phyloP scores from a whole-genome alignment of 139 green algal species.

The Chlamydomonas incerta region DNA sequence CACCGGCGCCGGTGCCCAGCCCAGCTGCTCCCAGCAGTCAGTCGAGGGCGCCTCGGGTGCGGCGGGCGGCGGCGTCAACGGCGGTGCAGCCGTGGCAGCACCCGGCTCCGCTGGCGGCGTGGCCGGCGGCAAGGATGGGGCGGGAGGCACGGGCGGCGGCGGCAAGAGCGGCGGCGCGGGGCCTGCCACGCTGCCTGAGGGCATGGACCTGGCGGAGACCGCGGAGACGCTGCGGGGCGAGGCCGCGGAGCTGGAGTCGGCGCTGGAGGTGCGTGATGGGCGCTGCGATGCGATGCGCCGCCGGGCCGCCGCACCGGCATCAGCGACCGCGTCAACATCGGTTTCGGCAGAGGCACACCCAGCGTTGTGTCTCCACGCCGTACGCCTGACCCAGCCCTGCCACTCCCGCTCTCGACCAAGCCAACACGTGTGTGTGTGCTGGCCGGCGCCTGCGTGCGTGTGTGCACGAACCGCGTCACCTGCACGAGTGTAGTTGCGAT shows the following conservation, averaged over 20 bases:
- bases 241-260: constrained; percentile 4
- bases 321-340: too few relatives aligned
- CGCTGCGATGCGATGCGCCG: too few relatives aligned
- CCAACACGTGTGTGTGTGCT: too few relatives aligned
- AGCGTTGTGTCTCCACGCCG: too few relatives aligned
- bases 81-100: neutral
- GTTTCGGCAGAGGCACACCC: too few relatives aligned
- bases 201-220: neutral
- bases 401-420: too few relatives aligned
- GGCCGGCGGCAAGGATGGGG: neutral
- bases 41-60: neutral
- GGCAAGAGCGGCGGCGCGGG: neutral
- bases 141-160: neutral
- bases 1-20: neutral
- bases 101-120: neutral
- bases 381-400: too few relatives aligned
- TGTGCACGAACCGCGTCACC: too few relatives aligned
- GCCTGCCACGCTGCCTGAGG: neutral
- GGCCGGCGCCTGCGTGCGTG: too few relatives aligned
- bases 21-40: constrained; percentile 18
- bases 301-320: too few relatives aligned
- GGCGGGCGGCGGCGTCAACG: neutral
- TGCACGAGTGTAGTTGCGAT: too few relatives aligned
- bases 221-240: neutral
- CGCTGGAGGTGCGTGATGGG: constrained; percentile 37